Evolutionary conservation across 2,329 filamentous ascomycete species (phyloP).

Genomic region (Domatiomyces globalis): DNA sequence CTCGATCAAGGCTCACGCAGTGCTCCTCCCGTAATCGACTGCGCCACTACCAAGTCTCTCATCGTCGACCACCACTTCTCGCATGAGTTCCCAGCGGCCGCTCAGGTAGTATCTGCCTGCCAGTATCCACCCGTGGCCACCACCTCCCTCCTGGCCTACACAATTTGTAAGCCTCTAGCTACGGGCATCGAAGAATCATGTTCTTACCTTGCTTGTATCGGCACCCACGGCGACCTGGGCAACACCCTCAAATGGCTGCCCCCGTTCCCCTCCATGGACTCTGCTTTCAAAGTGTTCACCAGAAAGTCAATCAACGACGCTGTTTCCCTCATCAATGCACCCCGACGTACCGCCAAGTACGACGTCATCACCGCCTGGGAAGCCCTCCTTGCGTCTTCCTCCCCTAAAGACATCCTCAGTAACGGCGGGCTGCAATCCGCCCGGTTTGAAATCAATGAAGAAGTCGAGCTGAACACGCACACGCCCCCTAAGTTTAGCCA

Average conservation of each 20-base stretch:
- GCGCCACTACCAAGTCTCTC: slow-evolving; percentile 35
- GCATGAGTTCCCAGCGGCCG: slow-evolving; percentile 43
- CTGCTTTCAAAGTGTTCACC: slow-evolving; percentile 45
- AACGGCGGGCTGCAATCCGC: slow-evolving; percentile 40
- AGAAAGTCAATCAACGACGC: slow-evolving; percentile 51
- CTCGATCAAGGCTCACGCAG: slow-evolving; percentile 51
- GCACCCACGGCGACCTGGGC: slow-evolving; percentile 53
- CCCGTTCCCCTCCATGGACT: slow-evolving; percentile 52
- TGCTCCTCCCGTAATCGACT: slow-evolving; percentile 40
- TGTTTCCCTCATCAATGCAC: slow-evolving; percentile 51
- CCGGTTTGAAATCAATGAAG: slow-evolving; percentile 43
- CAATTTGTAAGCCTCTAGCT: slow-evolving; percentile 46
- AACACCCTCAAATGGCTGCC: slow-evolving; percentile 50
- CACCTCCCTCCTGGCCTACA: slow-evolving; percentile 48
- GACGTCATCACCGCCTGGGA: slow-evolving; percentile 48
- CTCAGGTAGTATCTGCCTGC: slow-evolving; percentile 47
- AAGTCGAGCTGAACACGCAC: slow-evolving; percentile 48
- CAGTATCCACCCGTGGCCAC: slow-evolving; percentile 52
- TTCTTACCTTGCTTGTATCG: slow-evolving; percentile 49
- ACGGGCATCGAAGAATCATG: slow-evolving; percentile 35
- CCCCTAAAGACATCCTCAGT: slow-evolving; percentile 38
- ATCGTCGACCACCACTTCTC: slow-evolving; percentile 54
- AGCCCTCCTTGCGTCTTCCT: slow-evolving; percentile 37
- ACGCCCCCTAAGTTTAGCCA: slow-evolving; percentile 49
- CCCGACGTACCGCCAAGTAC: slow-evolving; percentile 46